Base-by-base conservation (phyloP, 2,329 filamentous ascomycete species). In the Pseudocercospora fuligena region DNA sequence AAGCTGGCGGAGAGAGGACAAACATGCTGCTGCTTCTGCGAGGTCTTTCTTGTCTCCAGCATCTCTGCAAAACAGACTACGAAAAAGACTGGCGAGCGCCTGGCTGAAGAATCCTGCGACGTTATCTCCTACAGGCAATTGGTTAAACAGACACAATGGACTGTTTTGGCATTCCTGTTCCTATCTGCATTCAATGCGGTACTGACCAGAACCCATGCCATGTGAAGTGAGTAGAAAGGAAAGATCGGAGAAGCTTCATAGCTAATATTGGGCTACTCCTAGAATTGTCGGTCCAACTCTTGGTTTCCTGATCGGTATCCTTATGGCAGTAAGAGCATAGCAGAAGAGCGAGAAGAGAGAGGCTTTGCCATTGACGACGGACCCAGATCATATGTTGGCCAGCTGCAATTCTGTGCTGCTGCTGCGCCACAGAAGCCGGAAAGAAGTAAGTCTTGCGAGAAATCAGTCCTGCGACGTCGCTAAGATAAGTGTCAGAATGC, bases 191-290 rank as follows among this genome's bases (percentile, higher is more conserved):
- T 51, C 77, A 79, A 63, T 79, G 77, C 67, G 77, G 77, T 29
- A 77, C 73, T 40, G 69, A 79, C 51, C 76, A 79, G 63, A 79
- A 79, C 56, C 77, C 77, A 21, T 79, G 78, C 70, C 76, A 79
- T 60, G 69, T 78, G 65, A 79, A 79, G 69, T 67, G 33, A 11
- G 66, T 57, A 12, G 56, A 8, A 11, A n/a, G 12, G 19, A 16
- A 36, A 5, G 12, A 5, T 11, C 11, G 33, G 33, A 36, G 11
- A 56, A 31, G 21, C 29, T 19, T 5, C 40, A 43, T 5, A 23
- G 31, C 60, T 62, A 47, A 62, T 27, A 14, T 16, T 31, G 49
- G 25, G 11, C 46, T n/a, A 29, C 60, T 3, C 5, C 27, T 29
- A 67, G 66, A 58, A 69, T 79, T 8, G 77, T 79, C 7, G 78